These are phyloP conservation scores for Pseudogymnoascus verrucosus DNA, from an alignment of 2,329 filamentous ascomycete genomes.

Conservation along the genomic window DNA sequence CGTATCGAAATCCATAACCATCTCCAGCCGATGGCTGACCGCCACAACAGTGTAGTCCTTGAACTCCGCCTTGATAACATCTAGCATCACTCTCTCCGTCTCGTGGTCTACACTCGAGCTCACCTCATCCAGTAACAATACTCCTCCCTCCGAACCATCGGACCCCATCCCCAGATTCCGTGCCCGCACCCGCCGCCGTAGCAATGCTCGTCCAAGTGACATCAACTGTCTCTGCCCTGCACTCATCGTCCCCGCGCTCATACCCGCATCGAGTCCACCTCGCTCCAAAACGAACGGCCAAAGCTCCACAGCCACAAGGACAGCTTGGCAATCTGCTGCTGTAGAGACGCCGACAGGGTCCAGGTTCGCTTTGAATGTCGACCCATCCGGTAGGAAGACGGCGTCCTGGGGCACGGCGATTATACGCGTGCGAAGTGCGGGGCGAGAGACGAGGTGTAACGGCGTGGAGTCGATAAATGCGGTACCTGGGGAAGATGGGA, in stretches of 20 bases:
- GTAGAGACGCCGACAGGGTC: constrained; percentile 32
- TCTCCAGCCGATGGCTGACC: constrained; percentile 25
- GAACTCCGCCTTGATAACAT: constrained; percentile 24
- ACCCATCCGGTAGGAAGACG: constrained; percentile 41
- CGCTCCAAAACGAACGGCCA: constrained; percentile 11
- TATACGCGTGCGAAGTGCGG: constrained; percentile 37
- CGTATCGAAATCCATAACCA: constrained; percentile 25
- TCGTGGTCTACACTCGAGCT: constrained; percentile 19
- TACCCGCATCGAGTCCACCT: constrained; percentile 33
- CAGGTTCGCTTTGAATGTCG: constrained; percentile 35
- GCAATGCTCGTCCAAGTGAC: constrained; percentile 32
- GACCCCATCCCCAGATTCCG: constrained; percentile 18
- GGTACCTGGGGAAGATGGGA: constrained; percentile 23
- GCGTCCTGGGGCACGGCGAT: constrained; percentile 47
- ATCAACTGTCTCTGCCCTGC: constrained; percentile 42
- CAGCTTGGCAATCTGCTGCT: constrained; percentile 9
- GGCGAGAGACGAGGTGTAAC: constrained; percentile 33
- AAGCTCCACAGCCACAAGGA: constrained; percentile 13
- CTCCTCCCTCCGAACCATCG: constrained; percentile 20
- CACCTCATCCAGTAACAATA: constrained; percentile 29
- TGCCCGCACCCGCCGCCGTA: constrained; percentile 22
- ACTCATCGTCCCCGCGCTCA: constrained; percentile 29
- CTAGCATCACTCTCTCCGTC: constrained; percentile 16
- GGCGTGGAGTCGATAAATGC: constrained; percentile 38
- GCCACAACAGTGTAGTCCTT: constrained; percentile 23